phyloP scores from a whole-genome alignment of 2,329 filamentous ascomycete genomes.

The Colletotrichum chlorophyti region DNA sequence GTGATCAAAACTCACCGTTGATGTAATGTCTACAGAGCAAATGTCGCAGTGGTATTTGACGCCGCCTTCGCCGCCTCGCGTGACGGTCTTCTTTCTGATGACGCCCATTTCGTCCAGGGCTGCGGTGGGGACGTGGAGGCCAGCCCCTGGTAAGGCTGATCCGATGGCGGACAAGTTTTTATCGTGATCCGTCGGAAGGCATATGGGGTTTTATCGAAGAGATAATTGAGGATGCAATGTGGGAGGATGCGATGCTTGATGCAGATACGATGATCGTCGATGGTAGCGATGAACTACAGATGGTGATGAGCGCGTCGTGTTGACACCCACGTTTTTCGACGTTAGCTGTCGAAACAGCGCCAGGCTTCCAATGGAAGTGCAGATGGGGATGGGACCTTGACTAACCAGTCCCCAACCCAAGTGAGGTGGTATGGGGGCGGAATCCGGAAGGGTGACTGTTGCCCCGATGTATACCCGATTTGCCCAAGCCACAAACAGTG shows the following conservation, averaged over 20 bases:
- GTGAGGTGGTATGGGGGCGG: accelerated
- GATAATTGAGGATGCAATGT: neutral
- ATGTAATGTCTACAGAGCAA: constrained; percentile 95
- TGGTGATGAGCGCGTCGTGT: constrained; percentile 6
- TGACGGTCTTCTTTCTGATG: constrained; percentile 93
- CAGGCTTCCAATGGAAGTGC: constrained; percentile 10
- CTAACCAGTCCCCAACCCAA: no score
- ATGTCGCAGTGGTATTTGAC: constrained; percentile 98
- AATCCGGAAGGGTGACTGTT: no score
- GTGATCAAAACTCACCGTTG: constrained; percentile 71
- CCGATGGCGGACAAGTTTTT: constrained; percentile 16
- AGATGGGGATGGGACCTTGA: constrained; percentile 15
- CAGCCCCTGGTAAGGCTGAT: constrained; percentile 27
- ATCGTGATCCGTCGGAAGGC: constrained; percentile 3
- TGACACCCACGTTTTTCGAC: constrained; percentile 7
- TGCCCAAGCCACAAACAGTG: neutral
- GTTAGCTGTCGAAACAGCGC: constrained; percentile 12
- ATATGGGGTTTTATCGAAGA: neutral
- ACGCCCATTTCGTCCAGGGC: constrained; percentile 73
- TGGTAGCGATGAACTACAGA: constrained; percentile 18
- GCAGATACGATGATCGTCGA: neutral
- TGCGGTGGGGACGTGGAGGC: constrained; percentile 27
- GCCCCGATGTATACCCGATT: no score
- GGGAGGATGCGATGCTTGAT: neutral
- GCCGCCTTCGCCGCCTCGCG: constrained; percentile 83